These are phyloP conservation scores for Inga laurina DNA, from an alignment of 306 rosid genomes.

Conservation along the genomic window DNA sequence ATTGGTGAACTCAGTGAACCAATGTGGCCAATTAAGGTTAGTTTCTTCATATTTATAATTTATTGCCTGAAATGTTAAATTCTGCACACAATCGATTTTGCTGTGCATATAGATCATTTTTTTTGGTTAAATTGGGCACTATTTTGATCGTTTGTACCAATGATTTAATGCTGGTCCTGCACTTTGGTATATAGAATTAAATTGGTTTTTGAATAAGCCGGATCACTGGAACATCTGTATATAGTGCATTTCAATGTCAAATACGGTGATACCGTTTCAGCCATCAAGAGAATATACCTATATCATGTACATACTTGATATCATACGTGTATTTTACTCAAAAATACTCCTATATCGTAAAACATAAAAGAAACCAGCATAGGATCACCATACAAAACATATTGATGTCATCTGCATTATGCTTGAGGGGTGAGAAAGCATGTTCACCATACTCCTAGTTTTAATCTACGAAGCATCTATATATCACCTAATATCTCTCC, in stretches of 20 bases:
- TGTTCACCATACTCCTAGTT: too few species aligned
- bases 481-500: too few species aligned
- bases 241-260: neutral
- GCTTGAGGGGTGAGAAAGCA: too few species aligned
- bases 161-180: neutral
- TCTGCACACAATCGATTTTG: neutral
- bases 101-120: neutral
- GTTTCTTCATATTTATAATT: slow-evolving; percentile 3
- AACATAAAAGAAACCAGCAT: neutral
- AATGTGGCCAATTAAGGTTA: slow-evolving; percentile 95
- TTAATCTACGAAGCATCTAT: too few species aligned
- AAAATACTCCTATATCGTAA: too few species aligned
- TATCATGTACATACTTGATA: too few species aligned
- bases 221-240: neutral
- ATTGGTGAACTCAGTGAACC: slow-evolving; percentile 95
- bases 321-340: too few species aligned
- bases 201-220: neutral
- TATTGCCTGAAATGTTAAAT: neutral
- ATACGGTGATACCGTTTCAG: too few species aligned
- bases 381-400: too few species aligned
- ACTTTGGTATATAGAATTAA: slow-evolving; percentile 9
- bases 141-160: neutral
- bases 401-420: too few species aligned
- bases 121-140: neutral
- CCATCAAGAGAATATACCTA: neutral